phyloP scores from a whole-genome alignment of 257 asterid species.

The Ophiorrhiza pumila region DNA sequence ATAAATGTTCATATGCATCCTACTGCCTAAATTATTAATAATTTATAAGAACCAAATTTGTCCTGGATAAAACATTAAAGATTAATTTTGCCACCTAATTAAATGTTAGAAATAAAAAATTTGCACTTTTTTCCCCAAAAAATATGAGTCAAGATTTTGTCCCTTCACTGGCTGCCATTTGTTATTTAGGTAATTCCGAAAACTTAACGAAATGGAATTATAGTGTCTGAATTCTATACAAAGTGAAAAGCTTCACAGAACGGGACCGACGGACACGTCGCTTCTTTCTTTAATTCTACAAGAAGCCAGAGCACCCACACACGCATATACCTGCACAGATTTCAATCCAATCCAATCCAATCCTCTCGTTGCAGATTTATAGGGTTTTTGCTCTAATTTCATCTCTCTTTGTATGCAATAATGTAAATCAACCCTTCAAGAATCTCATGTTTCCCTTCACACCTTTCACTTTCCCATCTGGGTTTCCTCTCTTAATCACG shows the following conservation, averaged over 20 bases:
- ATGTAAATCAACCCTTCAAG: neutral
- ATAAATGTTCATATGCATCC: no score
- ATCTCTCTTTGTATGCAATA: neutral
- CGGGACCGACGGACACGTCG: neutral
- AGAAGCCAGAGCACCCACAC: neutral
- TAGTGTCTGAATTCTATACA: neutral
- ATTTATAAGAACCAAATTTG: no score
- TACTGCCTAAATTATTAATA: no score
- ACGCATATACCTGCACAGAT: neutral
- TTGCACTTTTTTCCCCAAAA: no score
- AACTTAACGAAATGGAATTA: neutral
- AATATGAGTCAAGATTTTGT: no score
- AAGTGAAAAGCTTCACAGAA: neutral
- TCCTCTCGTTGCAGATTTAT: neutral
- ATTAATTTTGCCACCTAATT: no score
- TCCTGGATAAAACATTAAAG: no score
- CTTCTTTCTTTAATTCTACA: neutral
- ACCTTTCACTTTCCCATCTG: neutral
- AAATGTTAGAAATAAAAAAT: no score
- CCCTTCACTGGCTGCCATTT: neutral
- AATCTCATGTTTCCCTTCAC: neutral
- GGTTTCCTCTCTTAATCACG: neutral
- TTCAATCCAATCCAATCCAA: conserved; percentile 5
- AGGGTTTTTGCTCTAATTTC: neutral
- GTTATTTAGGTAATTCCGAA: neutral